Evolutionary conservation across 805 yeast species (phyloP).

Genomic region (Teunomyces lycoperdinae): DNA sequence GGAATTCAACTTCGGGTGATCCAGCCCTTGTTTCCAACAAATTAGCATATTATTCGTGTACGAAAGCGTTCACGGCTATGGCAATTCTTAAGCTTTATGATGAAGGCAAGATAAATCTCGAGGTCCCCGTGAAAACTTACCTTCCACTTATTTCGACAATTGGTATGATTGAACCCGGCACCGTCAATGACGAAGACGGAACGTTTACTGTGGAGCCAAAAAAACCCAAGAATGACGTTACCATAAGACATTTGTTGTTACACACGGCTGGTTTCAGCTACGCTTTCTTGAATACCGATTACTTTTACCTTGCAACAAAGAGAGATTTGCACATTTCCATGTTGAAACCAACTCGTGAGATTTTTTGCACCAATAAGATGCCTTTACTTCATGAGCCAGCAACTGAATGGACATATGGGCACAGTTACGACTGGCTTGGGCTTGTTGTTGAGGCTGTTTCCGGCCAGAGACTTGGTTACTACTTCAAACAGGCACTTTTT

Average conservation of each 20-base stretch:
- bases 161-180: constrained; percentile 24
- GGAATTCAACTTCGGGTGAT: constrained; percentile 14
- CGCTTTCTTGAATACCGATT: constrained; percentile 12
- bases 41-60: constrained; percentile 26
- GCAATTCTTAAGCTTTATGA: constrained; percentile 35
- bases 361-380: constrained; percentile 14
- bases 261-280: constrained; percentile 30
- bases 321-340: constrained; percentile 7
- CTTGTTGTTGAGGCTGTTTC: constrained; percentile 31
- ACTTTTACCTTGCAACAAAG: constrained; percentile 10
- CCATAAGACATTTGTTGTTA: constrained; percentile 27
- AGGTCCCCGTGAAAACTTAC: constrained; percentile 29
- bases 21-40: constrained; percentile 16
- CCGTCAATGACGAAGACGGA: constrained; percentile 24
- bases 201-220: constrained; percentile 19
- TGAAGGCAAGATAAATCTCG: constrained; percentile 29
- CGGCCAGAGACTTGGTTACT: constrained; percentile 31
- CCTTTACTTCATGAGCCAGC: constrained; percentile 36
- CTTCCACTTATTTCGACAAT: constrained; percentile 31
- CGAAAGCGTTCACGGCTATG: constrained; percentile 34
- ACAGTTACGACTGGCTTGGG: constrained; percentile 39
- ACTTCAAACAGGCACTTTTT: constrained; percentile 28
- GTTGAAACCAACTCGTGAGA: constrained; percentile 8
- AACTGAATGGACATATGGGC: constrained; percentile 35
- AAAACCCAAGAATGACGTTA: constrained; percentile 21